Evolutionary conservation across 306 rosid species (phyloP).

Genomic region (Gillenia trifoliata): DNA sequence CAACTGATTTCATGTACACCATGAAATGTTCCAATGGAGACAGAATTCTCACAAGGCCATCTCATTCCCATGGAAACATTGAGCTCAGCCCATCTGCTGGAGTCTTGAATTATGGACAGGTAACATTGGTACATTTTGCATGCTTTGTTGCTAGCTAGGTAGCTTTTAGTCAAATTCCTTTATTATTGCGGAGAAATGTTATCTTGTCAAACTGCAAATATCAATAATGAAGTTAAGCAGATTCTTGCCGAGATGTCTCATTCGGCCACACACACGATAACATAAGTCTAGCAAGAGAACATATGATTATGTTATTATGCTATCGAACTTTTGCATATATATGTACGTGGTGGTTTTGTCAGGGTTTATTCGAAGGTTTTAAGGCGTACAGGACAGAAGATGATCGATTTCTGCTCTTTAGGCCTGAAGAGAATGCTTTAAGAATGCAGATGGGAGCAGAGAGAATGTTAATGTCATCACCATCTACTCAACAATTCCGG

Average conservation of each 20-base stretch:
- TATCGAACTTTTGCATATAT: background rate
- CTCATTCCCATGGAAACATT: constrained; percentile 35
- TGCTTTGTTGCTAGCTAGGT: background rate
- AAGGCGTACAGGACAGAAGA: constrained; percentile 55
- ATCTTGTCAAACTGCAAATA: background rate
- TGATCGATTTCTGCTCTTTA: constrained; percentile 40
- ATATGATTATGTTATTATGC: background rate
- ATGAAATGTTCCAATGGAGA: constrained; percentile 43
- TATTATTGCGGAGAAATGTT: background rate
- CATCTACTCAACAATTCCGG: too few species aligned
- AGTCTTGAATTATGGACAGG: constrained; percentile 62
- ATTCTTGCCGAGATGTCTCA: background rate
- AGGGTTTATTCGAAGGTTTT: constrained; percentile 68
- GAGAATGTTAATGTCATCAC: too few species aligned
- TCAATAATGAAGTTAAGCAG: background rate
- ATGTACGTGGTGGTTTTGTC: background rate
- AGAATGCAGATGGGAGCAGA: constrained; percentile 58
- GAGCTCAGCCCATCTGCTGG: constrained; percentile 54
- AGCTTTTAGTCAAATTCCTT: background rate
- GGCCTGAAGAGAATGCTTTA: constrained; percentile 50
- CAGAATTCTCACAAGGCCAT: constrained; percentile 31
- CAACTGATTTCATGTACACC: constrained; percentile 50
- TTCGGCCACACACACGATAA: background rate
- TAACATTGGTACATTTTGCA: background rate
- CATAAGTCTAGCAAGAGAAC: too few species aligned